These are phyloP conservation scores for Collybia nuda DNA, from an alignment of 768 basidiomycete species.

Conservation along the genomic window DNA sequence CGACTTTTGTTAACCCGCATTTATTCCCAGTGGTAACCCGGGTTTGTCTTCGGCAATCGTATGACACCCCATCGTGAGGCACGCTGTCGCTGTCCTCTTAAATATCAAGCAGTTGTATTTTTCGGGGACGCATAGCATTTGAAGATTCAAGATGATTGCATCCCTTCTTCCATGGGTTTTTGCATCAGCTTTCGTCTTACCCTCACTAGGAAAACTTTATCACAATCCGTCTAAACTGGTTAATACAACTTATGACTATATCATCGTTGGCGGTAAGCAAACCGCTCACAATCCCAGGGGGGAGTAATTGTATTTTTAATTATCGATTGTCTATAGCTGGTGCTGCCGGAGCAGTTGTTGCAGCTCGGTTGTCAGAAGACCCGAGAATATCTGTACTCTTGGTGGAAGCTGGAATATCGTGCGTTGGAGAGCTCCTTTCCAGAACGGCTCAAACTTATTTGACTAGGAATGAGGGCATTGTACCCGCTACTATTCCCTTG, in stretches of 20 bases:
- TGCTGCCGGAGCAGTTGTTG: no score
- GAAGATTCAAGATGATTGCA: not conserved
- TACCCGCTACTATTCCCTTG: conserved; percentile 1
- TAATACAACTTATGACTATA: conserved; percentile 7
- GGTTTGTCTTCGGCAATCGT: no score
- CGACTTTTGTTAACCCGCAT: no score
- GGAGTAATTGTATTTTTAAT: not conserved
- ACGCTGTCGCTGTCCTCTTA: no score
- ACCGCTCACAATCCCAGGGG: no score
- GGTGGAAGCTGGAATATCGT: no score
- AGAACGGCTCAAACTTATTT: not conserved
- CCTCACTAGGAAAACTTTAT: conserved; percentile 3
- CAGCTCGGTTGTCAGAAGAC: no score
- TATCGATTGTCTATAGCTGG: conserved; percentile 6
- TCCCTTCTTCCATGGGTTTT: conserved; percentile 2
- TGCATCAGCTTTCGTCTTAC: not conserved
- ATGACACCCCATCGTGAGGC: no score
- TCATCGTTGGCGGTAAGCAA: conserved; percentile 5
- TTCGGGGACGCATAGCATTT: no score
- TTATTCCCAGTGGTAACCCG: no score
- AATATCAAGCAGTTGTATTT: no score
- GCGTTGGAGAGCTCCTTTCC: not conserved
- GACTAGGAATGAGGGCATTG: conserved; percentile 4
- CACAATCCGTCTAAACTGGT: conserved; percentile 2
- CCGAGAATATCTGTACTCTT: no score